Evolutionary conservation across 23 red algal genomes (phyloP).

Genomic region (Gracilaria gracilis): DNA sequence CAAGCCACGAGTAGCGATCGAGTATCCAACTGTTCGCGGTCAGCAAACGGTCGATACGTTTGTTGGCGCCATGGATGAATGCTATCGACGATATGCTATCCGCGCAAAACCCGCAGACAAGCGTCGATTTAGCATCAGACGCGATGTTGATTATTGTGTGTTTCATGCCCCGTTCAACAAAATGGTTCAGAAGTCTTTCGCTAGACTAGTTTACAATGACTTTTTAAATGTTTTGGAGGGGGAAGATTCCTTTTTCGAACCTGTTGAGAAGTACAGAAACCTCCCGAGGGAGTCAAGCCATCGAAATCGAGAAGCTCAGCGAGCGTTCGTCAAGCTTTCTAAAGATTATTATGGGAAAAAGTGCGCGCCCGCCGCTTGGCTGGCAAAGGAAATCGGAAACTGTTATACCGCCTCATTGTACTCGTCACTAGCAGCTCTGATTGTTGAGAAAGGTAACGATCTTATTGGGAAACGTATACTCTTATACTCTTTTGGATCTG

Average conservation of each 20-base stretch:
- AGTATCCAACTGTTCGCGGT: constrained; percentile 91
- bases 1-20: constrained; percentile 79
- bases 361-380: constrained; percentile 66
- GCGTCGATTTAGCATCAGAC: constrained; percentile 5
- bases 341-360: constrained; percentile 70
- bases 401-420: constrained; percentile 97
- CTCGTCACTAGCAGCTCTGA: constrained; percentile 74
- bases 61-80: constrained; percentile 84
- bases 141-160: constrained; percentile 72
- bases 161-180: constrained; percentile 99
- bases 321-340: constrained; percentile 76
- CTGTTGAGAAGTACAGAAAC: constrained; percentile 50
- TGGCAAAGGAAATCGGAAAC: constrained; percentile 87
- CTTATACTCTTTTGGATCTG: constrained; percentile 93
- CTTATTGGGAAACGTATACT: constrained; percentile 83
- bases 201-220: constrained; percentile 76
- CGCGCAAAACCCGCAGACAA: constrained; percentile 19
- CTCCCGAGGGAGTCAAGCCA: constrained; percentile 18
- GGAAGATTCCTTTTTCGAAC: constrained; percentile 32
- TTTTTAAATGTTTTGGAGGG: constrained; percentile 25
- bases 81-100: constrained; percentile 68
- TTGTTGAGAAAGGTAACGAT: constrained; percentile 52
- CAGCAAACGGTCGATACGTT: constrained; percentile 89
- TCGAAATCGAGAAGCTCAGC: constrained; percentile 54
- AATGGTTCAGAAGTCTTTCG: constrained; percentile 93